A percentile compares a stretch with the other conserved stretches of the same genome.
phyloP scores from a whole-genome alignment of 257 asterid genomes.

The Gardenia jasminoides region DNA sequence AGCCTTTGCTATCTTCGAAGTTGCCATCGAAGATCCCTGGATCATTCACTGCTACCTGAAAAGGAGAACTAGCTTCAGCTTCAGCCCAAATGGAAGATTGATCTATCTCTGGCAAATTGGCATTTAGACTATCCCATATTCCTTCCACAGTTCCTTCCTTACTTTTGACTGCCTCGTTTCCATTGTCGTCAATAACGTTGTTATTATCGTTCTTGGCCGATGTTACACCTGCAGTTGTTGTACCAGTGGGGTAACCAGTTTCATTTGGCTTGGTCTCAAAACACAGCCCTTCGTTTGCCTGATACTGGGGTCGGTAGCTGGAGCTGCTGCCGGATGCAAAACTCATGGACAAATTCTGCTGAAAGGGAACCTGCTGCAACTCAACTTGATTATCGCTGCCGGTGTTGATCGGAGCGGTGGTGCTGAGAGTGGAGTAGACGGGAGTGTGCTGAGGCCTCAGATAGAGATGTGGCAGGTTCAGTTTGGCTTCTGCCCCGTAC shows the following conservation, averaged over 20 bases:
- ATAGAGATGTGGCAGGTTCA: slow-evolving; percentile 13
- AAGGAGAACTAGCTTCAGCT: slow-evolving; percentile 18
- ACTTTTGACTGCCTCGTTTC: neutral
- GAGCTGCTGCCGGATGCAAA: neutral
- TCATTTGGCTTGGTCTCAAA: neutral
- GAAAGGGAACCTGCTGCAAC: no score
- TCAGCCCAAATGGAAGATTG: slow-evolving; percentile 35
- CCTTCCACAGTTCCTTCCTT: neutral
- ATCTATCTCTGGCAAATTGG: slow-evolving; percentile 27
- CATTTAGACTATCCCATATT: slow-evolving; percentile 7
- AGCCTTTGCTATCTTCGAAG: neutral
- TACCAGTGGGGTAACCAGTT: neutral
- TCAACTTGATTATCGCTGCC: neutral
- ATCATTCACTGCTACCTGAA: slow-evolving; percentile 9
- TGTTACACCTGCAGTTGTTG: no score
- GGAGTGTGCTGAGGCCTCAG: neutral
- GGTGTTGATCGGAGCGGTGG: neutral
- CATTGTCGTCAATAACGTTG: no score
- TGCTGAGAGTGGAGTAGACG: neutral
- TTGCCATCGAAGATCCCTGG: slow-evolving; percentile 10
- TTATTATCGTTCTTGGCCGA: neutral
- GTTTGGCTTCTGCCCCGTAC: slow-evolving; percentile 8
- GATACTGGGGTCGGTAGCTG: neutral
- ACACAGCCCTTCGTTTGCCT: neutral
- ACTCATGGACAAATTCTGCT: neutral